Evolutionary conservation across 2,329 filamentous ascomycete species (phyloP), one percentile per base, ranked within the genome.

Genomic region (Clonostachys rosea): DNA sequence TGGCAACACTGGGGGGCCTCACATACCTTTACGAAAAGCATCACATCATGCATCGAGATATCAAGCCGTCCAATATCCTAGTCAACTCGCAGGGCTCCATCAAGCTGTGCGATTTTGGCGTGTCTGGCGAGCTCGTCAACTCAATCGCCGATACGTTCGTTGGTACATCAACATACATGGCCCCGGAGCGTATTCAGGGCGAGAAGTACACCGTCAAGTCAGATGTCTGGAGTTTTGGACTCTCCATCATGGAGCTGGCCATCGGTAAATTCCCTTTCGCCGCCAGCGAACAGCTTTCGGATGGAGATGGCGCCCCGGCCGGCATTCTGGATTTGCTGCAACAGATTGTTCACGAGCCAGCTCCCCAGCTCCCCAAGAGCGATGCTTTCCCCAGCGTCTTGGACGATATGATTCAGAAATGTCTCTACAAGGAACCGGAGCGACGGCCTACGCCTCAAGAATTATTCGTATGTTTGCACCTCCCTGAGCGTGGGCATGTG

Each of bases 151-250:
- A 97, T 63, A 99, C 94, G 1, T 99, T 99, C 60, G 94, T 99
- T 35, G 94, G 94, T 46, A 99, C 94, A 2, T 96, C 94, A 36
- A 99, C 94, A 47, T 99, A 99, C 74, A 99, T 99, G 94, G 94
- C 94, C 1, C 94, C 94, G 1, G 94, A 99, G 73, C 84, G 94
- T 66, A 99, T 99, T 56, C 91, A 97, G 65, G 94, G 94, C 52
- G 91, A 94, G 53, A 91, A 89, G 59, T 99, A 99, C 69, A 96
- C 92, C 0, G 92, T 99, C 59, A 96, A 96, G 68, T 96, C 91
- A 12, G 94, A 99, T 65, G 94, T 99, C 5, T 99, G 94, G 94
- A 96, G 91, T 78, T 95, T 96, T 52, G 94, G 94, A 34, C 74
- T 99, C 55, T 87, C 86, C 1, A 84, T 99, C 52, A 97, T 99